Conservation (phyloP, 371 early-diverging fungal species). For the Dichotomocladium elegans region DNA sequence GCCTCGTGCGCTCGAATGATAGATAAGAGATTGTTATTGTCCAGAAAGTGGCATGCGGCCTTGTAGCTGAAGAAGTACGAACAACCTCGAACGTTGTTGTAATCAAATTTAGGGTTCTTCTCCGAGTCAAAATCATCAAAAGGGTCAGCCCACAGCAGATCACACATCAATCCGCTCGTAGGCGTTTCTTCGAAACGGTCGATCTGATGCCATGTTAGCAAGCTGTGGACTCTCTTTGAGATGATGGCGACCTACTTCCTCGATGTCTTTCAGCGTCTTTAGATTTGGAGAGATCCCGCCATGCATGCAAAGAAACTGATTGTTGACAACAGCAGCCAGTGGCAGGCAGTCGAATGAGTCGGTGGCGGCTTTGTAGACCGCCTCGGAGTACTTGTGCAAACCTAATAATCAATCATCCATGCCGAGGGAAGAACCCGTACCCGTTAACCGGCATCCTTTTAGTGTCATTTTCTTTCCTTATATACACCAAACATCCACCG, state of each 20-base stretch:
- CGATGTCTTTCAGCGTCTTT: conserved; percentile 81
- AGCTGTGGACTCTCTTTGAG: not conserved
- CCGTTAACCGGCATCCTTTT: conserved; percentile 23
- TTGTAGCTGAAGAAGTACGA: conserved; percentile 90
- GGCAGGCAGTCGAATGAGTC: conserved; percentile 96
- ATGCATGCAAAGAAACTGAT: conserved; percentile 97
- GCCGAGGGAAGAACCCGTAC: not conserved
- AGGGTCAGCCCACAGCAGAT: conserved; percentile 98
- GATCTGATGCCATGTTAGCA: conserved; percentile 40
- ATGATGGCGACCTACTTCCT: conserved; percentile 40
- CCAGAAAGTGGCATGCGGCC: conserved; percentile 90
- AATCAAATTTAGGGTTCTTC: conserved; percentile 74
- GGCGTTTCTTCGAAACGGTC: conserved; percentile 94
- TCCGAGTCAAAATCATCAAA: conserved; percentile 91
- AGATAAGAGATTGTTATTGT: conserved; percentile 87
- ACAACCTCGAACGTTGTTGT: conserved; percentile 92
- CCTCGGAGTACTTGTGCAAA: conserved; percentile 92
- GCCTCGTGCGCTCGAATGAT: conserved; percentile 98
- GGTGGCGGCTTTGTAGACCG: conserved; percentile 86
- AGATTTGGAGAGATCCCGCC: conserved; percentile 97
- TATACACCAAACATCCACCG: no score
- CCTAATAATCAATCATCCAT: conserved; percentile 43
- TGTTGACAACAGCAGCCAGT: conserved; percentile 92
- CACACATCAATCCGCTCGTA: conserved; percentile 95
- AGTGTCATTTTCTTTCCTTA: no score